Conservation (phyloP, 2,329 filamentous ascomycete genomes). For the Amphichorda felina region DNA sequence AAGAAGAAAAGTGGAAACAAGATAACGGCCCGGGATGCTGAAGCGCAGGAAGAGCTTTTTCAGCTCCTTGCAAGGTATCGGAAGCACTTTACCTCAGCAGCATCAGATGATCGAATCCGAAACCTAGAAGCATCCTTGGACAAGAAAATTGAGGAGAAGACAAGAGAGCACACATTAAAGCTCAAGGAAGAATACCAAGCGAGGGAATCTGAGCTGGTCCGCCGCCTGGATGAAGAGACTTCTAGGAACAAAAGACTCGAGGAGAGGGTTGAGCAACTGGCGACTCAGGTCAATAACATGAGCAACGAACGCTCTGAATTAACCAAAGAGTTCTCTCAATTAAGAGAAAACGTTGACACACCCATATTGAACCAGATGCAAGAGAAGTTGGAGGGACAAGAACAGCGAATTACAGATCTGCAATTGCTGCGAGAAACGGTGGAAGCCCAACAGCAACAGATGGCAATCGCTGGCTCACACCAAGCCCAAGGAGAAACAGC, state of each 20-base stretch:
- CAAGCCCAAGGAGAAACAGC: too few relatives aligned
- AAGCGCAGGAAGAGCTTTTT: neutral
- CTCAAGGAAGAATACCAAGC: neutral
- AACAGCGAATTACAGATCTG: neutral
- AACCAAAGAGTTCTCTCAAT: neutral
- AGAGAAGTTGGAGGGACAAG: neutral
- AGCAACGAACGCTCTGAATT: too few relatives aligned
- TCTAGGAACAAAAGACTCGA: neutral
- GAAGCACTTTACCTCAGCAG: neutral
- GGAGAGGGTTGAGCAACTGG: neutral
- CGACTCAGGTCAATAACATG: neutral
- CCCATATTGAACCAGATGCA: neutral
- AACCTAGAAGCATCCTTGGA: neutral
- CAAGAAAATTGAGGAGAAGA: neutral
- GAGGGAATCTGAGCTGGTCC: neutral
- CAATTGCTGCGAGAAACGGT: neutral
- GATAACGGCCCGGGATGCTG: neutral
- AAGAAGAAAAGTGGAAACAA: neutral
- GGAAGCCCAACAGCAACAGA: too few relatives aligned
- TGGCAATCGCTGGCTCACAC: too few relatives aligned
- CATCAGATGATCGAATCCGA: neutral
- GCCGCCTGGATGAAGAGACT: neutral
- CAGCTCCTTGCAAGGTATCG: neutral
- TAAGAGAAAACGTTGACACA: neutral
- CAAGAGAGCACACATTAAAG: neutral